A percentile compares a stretch with the other conserved stretches of the same genome.
Conservation (phyloP, 495 filamentous ascomycete species). For the Neurospora hispaniola region DNA sequence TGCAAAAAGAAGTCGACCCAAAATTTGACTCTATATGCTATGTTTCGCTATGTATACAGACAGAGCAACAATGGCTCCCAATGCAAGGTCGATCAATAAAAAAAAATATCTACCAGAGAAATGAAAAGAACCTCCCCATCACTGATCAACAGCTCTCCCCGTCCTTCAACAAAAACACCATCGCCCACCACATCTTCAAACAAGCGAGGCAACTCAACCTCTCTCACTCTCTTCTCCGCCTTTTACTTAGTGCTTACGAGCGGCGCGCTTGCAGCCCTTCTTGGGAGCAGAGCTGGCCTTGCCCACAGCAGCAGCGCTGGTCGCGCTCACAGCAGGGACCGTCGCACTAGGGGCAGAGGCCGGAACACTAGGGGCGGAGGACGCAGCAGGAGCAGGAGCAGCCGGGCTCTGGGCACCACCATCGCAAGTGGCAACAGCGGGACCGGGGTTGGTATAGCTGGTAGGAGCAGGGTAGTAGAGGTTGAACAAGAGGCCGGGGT, state of each 20-base stretch:
- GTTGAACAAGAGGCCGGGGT: conserved; percentile 37
- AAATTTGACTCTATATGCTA: not conserved
- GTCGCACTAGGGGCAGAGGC: conserved; percentile 3
- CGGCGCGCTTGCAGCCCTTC: too few relatives aligned
- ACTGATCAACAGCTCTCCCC: not conserved
- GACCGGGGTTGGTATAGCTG: conserved; percentile 28
- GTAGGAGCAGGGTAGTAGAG: conserved; percentile 31
- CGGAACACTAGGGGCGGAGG: conserved; percentile 8
- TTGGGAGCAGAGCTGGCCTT: too few relatives aligned
- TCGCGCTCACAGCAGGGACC: too few relatives aligned
- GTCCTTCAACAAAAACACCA: not conserved
- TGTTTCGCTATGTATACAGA: not conserved
- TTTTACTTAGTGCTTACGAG: too few relatives aligned
- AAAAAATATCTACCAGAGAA: not conserved
- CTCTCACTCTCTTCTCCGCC: too few relatives aligned
- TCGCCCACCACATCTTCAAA: not conserved
- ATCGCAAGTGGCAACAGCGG: conserved; percentile 19
- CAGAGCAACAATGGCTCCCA: not conserved
- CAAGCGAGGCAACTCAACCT: not conserved
- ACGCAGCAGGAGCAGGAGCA: conserved; percentile 8
- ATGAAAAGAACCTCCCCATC: not conserved
- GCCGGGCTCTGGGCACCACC: conserved; percentile 10
- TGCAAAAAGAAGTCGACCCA: too few relatives aligned
- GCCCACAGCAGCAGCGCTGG: too few relatives aligned
- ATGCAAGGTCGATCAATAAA: not conserved